These are phyloP conservation scores for Pyrus pyrifolia DNA, from an alignment of 306 rosid species.

Conservation along the genomic window DNA sequence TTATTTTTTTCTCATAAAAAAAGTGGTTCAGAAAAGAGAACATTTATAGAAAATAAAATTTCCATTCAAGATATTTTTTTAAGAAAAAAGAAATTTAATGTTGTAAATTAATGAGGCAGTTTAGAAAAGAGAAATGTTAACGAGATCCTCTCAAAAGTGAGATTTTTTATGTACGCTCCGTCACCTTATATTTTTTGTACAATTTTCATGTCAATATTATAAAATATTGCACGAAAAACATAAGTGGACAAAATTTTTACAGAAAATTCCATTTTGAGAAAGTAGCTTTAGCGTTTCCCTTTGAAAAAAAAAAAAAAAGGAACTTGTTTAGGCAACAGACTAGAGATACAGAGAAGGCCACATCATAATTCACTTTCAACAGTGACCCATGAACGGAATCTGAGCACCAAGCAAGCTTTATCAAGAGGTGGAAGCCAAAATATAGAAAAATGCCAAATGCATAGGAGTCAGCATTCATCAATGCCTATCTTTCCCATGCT, in stretches of 20 bases:
- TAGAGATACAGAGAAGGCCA: neutral
- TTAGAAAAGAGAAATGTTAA: no score
- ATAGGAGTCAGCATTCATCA: neutral
- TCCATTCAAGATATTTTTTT: neutral
- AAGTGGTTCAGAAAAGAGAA: no score
- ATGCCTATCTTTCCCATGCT: constrained; percentile 1
- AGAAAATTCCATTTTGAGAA: no score
- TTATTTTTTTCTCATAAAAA: neutral
- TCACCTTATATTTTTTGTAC: no score
- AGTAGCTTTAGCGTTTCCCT: fast-evolving
- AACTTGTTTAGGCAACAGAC: neutral
- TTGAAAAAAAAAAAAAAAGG: neutral
- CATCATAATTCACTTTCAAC: constrained; percentile 17
- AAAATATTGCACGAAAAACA: no score
- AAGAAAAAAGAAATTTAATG: no score
- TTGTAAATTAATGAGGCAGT: no score
- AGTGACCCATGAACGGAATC: constrained; percentile 39
- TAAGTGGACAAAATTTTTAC: fast-evolving
- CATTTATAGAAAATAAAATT: neutral
- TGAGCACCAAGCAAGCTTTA: neutral
- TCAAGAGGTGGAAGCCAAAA: neutral
- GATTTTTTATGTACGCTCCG: fast-evolving
- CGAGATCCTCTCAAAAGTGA: no score
- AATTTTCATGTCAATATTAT: no score
- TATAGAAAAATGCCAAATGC: constrained; percentile 4